phyloP scores from a whole-genome alignment of 768 basidiomycete species.

The Pleurotus tuber-regium region DNA sequence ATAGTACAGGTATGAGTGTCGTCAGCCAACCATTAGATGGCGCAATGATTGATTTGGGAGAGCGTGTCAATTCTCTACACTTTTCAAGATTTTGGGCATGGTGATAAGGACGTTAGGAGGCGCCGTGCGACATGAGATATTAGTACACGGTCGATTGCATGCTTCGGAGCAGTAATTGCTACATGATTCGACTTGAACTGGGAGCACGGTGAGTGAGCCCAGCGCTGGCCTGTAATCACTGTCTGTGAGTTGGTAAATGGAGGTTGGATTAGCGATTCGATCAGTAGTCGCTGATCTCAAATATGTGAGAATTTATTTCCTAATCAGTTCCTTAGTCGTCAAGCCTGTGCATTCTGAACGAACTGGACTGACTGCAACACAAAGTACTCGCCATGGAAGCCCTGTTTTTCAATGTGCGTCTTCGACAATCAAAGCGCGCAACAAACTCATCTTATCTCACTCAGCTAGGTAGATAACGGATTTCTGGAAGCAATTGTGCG shows the following conservation, averaged over 20 bases:
- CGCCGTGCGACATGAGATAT: neutral
- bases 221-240: no score
- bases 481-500: conserved; percentile 82
- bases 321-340: no score
- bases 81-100: neutral
- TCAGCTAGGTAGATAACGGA: conserved; percentile 60
- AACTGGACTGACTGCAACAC: no score
- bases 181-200: no score
- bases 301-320: no score
- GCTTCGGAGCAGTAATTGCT: no score
- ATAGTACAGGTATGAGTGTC: neutral
- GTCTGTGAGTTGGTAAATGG: no score
- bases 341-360: no score
- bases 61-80: neutral
- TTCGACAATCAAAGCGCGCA: neutral
- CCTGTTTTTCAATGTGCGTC: conserved; percentile 79
- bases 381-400: conserved; percentile 82
- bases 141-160: no score
- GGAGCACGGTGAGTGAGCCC: no score
- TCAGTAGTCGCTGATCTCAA: no score
- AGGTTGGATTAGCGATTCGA: no score
- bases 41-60: conserved; percentile 5
- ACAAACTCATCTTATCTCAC: conserved; percentile 1
- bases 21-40: neutral
- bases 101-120: neutral